A percentile compares a stretch with the other conserved stretches of the same genome.
phyloP scores from a whole-genome alignment of 2,329 filamentous ascomycete species.

The Aspergillus sp. region DNA sequence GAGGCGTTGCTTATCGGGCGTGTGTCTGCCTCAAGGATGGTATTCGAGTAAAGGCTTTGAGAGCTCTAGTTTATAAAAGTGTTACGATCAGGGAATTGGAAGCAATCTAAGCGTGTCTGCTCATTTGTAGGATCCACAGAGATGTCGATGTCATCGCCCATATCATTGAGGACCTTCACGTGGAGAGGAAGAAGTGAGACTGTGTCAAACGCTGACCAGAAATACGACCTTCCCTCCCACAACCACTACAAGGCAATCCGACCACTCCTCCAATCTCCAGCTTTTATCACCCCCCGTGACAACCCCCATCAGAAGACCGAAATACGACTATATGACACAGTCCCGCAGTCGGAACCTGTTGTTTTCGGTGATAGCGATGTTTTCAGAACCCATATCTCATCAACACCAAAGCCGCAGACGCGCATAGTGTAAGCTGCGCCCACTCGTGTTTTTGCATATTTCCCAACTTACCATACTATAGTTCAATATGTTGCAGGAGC shows the following conservation, averaged over 20 bases:
- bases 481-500: slow-evolving; percentile 15
- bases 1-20: background rate
- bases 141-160: background rate
- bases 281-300: background rate
- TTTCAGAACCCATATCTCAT: slow-evolving; percentile 14
- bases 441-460: too few species aligned
- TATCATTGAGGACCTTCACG: background rate
- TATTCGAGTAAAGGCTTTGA: too few species aligned
- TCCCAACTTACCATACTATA: background rate
- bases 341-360: background rate
- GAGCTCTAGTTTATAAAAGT: too few species aligned
- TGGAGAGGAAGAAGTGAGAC: background rate
- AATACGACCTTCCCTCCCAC: background rate
- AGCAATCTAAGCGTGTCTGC: too few species aligned
- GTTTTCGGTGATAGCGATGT: slow-evolving; percentile 12
- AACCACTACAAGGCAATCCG: background rate
- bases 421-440: slow-evolving; percentile 12
- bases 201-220: background rate
- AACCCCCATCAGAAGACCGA: background rate
- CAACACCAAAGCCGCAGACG: slow-evolving; percentile 4
- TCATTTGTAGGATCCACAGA: too few species aligned
- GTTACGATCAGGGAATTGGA: too few species aligned
- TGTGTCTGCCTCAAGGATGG: background rate
- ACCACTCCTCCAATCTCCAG: background rate
- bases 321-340: slow-evolving; percentile 1